phyloP scores from a whole-genome alignment of 768 basidiomycete species.

The Imleria badia region DNA sequence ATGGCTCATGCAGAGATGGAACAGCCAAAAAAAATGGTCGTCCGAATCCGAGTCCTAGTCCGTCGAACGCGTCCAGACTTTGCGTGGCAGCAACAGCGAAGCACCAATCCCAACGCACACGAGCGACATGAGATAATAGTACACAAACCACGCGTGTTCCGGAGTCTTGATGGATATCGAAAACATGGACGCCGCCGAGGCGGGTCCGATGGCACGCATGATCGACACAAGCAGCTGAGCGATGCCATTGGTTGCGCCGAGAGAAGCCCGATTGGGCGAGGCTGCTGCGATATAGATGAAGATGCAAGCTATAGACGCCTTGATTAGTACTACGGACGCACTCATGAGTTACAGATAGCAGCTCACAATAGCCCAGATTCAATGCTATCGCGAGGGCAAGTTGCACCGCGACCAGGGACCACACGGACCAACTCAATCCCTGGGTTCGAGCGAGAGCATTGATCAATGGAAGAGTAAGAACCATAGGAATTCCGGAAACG shows the following conservation, averaged over 20 bases:
- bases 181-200: conserved; percentile 61
- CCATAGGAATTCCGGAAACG: conserved; percentile 48
- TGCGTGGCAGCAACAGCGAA: conserved; percentile 35
- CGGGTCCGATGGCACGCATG: conserved; percentile 52
- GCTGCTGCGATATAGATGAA: conserved; percentile 71
- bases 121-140: conserved; percentile 26
- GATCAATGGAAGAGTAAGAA: conserved; percentile 59
- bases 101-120: conserved; percentile 14
- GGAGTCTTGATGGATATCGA: conserved; percentile 57
- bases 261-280: conserved; percentile 62
- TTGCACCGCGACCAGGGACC: conserved; percentile 51
- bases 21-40: too few relatives aligned
- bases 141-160: conserved; percentile 27
- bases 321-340: neutral
- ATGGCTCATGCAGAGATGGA: too few relatives aligned
- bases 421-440: conserved; percentile 49
- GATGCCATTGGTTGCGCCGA: conserved; percentile 73
- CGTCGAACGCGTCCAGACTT: conserved; percentile 36
- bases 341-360: conserved; percentile 25
- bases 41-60: conserved; percentile 21
- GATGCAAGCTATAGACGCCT: conserved; percentile 51
- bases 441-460: conserved; percentile 51
- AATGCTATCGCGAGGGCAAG: conserved; percentile 44
- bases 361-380: conserved; percentile 59
- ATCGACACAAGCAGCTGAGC: conserved; percentile 45